These are phyloP conservation scores for Juncus effusus DNA, from an alignment of 176 grass and related monocot species.

Conservation along the genomic window DNA sequence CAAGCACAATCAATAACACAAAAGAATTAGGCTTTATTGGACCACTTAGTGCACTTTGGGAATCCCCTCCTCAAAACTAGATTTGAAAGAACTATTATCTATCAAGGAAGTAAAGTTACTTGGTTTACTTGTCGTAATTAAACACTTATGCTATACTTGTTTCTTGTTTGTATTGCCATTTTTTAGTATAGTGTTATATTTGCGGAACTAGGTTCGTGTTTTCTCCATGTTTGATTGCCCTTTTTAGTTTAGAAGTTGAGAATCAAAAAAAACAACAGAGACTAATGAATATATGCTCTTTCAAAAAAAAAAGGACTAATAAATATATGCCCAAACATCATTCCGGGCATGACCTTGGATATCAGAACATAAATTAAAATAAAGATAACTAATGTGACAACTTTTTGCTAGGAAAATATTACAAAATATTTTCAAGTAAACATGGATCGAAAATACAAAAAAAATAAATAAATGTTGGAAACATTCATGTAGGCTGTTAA, in stretches of 20 bases:
- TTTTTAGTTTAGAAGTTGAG: neutral
- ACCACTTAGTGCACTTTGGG: constrained; percentile 10
- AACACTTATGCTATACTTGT: neutral
- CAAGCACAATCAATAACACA: neutral
- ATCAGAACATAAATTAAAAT: no score
- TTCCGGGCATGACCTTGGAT: neutral
- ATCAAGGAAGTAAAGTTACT: neutral
- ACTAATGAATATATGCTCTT: neutral
- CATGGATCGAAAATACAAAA: no score
- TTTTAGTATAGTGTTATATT: neutral
- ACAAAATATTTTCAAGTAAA: no score
- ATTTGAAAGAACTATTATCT: constrained; percentile 1
- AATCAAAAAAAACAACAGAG: neutral
- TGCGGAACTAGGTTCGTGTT: neutral
- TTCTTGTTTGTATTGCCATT: constrained; percentile 1
- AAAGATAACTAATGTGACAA: no score
- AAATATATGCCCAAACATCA: neutral
- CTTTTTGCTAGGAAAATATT: no score
- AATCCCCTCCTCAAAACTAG: constrained; percentile 4
- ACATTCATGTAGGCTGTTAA: no score
- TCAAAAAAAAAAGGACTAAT: neutral
- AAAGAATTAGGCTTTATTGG: constrained; percentile 25
- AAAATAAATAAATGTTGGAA: no score
- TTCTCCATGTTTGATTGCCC: neutral
- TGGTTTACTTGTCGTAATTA: neutral